Evolutionary conservation across 2,329 filamentous ascomycete genomes (phyloP).

Genomic region (Hymenoscyphus repandus): DNA sequence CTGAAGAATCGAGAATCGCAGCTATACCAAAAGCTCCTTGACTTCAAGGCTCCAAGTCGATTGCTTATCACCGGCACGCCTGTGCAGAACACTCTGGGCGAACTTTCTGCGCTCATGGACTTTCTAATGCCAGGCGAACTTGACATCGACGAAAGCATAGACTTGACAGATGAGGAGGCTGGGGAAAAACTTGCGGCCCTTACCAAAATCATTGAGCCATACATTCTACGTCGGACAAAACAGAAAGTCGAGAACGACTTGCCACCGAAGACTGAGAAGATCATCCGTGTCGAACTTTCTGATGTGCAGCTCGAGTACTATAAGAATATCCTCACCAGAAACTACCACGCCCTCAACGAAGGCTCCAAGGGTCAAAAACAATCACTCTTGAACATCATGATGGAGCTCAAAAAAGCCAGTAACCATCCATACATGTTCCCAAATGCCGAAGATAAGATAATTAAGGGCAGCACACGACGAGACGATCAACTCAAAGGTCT

Average conservation of each 20-base stretch:
- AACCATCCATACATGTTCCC: slow-evolving; percentile 99
- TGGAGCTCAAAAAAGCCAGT: slow-evolving; percentile 98
- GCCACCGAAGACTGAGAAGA: slow-evolving; percentile 96
- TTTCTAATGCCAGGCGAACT: slow-evolving; percentile 96
- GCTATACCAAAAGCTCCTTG: slow-evolving; percentile 77
- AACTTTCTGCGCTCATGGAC: slow-evolving; percentile 87
- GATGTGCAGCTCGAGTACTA: slow-evolving; percentile 98
- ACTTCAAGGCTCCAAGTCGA: slow-evolving; percentile 82
- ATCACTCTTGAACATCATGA: slow-evolving; percentile 95
- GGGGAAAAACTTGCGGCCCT: slow-evolving; percentile 83
- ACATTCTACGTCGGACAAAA: slow-evolving; percentile 92
- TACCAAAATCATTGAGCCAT: slow-evolving; percentile 83
- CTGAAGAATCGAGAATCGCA: slow-evolving; percentile 96
- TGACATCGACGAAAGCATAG: slow-evolving; percentile 85
- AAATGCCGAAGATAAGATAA: slow-evolving; percentile 83
- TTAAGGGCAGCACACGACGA: slow-evolving; percentile 72
- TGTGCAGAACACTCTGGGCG: slow-evolving; percentile 93
- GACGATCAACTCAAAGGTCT: slow-evolving; percentile 90
- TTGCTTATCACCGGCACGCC: slow-evolving; percentile 95
- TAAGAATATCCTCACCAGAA: slow-evolving; percentile 96
- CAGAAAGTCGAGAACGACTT: slow-evolving; percentile 96
- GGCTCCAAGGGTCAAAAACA: slow-evolving; percentile 88
- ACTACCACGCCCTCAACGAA: slow-evolving; percentile 90
- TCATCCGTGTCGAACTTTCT: slow-evolving; percentile 93
- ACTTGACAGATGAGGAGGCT: slow-evolving; percentile 73